Evolutionary conservation across 495 filamentous ascomycete species (phyloP), one percentile per base, ranked within the genome.

Genomic region (Talaromyces stipitatus): DNA sequence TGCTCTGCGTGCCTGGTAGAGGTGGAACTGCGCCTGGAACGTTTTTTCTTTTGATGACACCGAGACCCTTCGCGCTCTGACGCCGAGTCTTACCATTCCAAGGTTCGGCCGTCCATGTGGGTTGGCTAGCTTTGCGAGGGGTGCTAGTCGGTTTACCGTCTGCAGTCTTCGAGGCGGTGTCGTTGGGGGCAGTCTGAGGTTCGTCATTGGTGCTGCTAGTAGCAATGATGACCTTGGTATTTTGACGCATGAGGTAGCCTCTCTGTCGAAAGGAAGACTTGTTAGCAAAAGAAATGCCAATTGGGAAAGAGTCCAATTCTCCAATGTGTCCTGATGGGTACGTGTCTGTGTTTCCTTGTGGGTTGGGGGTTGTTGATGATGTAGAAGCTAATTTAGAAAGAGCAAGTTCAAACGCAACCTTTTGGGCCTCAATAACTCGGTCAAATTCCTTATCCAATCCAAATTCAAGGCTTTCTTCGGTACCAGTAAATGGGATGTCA

Each of bases 211-310:
- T 78, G 60, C 76, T 84, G 66, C 85, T 96, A 58, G 80, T 85
- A 0, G 95, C 94, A 57, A 96, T 88, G 54, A 98, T 89, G 43
- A 98, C 82, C 66, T 96, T 97, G 16, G 94, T 97, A 69, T 97
- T 98, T 61, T 98, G 94, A 61, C 94, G 84, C 94, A 97, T 97
- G 28, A 98, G 80, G 64, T 98, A 98, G 20, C 94, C 94, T 76
- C 94, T 90, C 94, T 98, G 86, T 85, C 76, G 73, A 29, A 20
- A 4, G 4, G 46, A 12, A 55, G 12, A 28, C 27, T 20, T 43
- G 54, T 55, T 55, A 55, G 54, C 54, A 55, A 55, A 55, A 43
- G 54, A 43, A 20, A 16, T 50, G 14, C 43, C 43, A 50, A 50
- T 33, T 16, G 32, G 16, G 33, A 18, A 50, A 2, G 43, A 30